Percentiles rank a stretch among this genome's conserved stretches.
Evolutionary conservation across 129 eudicot species (phyloP).

Genomic region (Arctium minus): DNA sequence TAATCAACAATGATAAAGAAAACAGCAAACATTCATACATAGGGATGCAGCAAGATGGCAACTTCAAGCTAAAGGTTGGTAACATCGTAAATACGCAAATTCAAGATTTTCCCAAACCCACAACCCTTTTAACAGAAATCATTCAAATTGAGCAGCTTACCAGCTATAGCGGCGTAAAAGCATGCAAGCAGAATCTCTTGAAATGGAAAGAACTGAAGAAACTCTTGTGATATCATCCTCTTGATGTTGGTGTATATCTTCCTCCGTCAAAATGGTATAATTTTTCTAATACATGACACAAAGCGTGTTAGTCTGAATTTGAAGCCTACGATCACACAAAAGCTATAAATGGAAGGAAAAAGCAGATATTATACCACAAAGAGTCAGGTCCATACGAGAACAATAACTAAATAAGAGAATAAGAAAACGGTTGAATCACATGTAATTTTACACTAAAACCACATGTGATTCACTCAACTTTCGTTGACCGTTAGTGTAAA

Average conservation of each 20-base stretch:
- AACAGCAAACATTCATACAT: not conserved
- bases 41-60: not conserved
- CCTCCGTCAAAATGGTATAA: constrained; percentile 61
- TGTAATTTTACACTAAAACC: no score
- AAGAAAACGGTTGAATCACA: no score
- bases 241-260: constrained; percentile 66
- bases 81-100: not conserved
- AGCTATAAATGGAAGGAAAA: not conserved
- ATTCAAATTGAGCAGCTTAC: constrained; percentile 23
- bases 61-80: not conserved
- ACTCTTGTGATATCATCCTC: constrained; percentile 58
- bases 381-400: no score
- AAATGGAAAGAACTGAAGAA: constrained; percentile 60
- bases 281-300: constrained; percentile 46
- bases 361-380: not conserved
- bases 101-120: not conserved
- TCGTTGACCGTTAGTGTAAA: no score
- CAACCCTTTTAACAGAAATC: not conserved
- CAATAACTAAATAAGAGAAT: no score
- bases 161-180: constrained; percentile 72
- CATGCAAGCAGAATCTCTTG: constrained; percentile 62
- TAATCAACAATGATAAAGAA: not conserved
- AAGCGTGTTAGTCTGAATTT: not conserved
- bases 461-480: no score
- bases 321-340: not conserved